Percentiles rank a stretch among this genome's conserved stretches.
Evolutionary conservation across 2,329 filamentous ascomycete genomes (phyloP).

Genomic region (Fusarium beomiforme): DNA sequence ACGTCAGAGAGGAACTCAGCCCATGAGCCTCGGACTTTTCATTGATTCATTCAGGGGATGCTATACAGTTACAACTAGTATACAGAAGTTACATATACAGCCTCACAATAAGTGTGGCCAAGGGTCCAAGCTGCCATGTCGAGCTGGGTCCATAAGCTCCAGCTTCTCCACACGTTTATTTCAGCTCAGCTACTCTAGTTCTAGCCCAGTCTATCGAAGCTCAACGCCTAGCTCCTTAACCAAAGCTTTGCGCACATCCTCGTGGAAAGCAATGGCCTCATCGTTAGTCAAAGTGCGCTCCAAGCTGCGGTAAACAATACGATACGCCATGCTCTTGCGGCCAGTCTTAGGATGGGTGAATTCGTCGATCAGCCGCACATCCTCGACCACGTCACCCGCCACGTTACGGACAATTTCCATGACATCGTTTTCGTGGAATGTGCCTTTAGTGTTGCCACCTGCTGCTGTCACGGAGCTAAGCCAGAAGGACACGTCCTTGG

Average conservation of each 20-base stretch:
- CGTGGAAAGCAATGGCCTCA: conserved; percentile 82
- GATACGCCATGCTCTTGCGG: conserved; percentile 86
- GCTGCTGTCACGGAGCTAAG: conserved; percentile 61
- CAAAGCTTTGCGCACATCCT: conserved; percentile 70
- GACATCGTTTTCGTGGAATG: conserved; percentile 93
- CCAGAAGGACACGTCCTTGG: conserved; percentile 97
- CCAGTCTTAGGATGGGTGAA: conserved; percentile 90
- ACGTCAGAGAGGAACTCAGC: conserved; percentile 10
- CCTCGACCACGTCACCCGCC: conserved; percentile 86
- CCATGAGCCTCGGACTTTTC: background rate
- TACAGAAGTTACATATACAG: conserved; percentile 28
- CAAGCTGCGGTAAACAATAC: conserved; percentile 92
- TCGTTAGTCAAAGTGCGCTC: conserved; percentile 89
- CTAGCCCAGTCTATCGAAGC: conserved; percentile 44
- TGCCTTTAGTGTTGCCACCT: conserved; percentile 57
- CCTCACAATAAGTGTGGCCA: conserved; percentile 5
- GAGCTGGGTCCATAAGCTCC: conserved; percentile 27
- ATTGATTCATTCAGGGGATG: conserved; percentile 3
- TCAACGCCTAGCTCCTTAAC: conserved; percentile 81
- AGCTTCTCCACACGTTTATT: conserved; percentile 34
- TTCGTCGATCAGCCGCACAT: conserved; percentile 84
- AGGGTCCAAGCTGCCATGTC: conserved; percentile 22
- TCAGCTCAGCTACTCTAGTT: conserved; percentile 27
- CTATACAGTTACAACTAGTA: conserved; percentile 19
- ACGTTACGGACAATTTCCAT: conserved; percentile 93